A percentile compares a stretch with the other conserved stretches of the same genome.
phyloP scores from a whole-genome alignment of 2,329 filamentous ascomycete genomes.

The Tolypocladium inflatum region DNA sequence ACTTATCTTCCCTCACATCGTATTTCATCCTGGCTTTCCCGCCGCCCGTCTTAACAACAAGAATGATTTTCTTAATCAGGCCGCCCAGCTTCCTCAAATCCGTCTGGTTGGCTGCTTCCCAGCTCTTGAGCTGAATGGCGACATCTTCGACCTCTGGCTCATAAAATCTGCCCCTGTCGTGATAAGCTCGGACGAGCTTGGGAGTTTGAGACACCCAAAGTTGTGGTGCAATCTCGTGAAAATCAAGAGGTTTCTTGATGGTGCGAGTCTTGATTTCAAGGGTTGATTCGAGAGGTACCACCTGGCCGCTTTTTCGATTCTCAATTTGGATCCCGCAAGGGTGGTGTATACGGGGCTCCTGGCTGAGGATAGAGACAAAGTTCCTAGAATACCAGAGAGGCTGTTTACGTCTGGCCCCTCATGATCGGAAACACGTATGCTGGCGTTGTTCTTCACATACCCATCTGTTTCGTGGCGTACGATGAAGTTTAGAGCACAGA shows the following conservation, averaged over 20 bases:
- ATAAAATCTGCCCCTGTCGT: constrained; percentile 24
- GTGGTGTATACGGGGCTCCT: too few species aligned
- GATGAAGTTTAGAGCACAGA: constrained; percentile 25
- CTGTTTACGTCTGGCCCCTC: too few species aligned
- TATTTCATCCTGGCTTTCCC: too few species aligned
- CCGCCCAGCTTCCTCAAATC: constrained; percentile 19
- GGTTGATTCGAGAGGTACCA: constrained; percentile 22
- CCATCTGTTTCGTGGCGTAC: too few species aligned
- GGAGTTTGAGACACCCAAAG: constrained; percentile 37
- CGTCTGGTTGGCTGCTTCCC: constrained; percentile 23
- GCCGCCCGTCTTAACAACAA: too few species aligned
- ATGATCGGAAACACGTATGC: too few species aligned
- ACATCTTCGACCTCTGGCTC: constrained; percentile 25
- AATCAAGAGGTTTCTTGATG: constrained; percentile 17
- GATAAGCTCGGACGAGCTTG: constrained; percentile 35
- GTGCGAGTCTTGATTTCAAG: constrained; percentile 36
- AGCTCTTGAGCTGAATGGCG: constrained; percentile 15
- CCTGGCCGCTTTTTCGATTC: constrained; percentile 19
- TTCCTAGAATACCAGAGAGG: too few species aligned
- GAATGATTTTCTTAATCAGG: constrained; percentile 15
- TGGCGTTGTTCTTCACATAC: too few species aligned
- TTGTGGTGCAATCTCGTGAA: constrained; percentile 27
- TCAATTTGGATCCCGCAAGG: constrained; percentile 6
- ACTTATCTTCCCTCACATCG: too few species aligned
- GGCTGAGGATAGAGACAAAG: too few species aligned